phyloP scores from a whole-genome alignment of 2,329 filamentous ascomycete species.

The Fusarium hainanense region DNA sequence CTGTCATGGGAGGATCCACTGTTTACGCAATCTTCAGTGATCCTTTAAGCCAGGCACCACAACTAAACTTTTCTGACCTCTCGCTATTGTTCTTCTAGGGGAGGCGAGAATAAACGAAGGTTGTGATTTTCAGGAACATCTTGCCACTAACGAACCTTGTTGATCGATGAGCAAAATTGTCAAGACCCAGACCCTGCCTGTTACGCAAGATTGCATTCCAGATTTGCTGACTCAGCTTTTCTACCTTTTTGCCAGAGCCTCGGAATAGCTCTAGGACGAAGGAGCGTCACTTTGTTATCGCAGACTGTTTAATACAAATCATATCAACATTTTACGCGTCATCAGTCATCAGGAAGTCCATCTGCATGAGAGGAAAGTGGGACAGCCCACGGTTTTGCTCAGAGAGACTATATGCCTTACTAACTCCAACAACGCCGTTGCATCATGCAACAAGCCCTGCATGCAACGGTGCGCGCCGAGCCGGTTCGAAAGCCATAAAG shows the following conservation, averaged over 20 bases:
- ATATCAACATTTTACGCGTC: not conserved
- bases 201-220: conserved; percentile 15
- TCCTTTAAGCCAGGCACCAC: conserved; percentile 14
- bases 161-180: conserved; percentile 11
- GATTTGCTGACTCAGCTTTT: conserved; percentile 12
- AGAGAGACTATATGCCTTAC: conserved; percentile 45
- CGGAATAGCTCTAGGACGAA: not conserved
- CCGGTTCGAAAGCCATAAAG: conserved; percentile 42
- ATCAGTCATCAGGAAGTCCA: conserved; percentile 1
- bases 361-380: conserved; percentile 39
- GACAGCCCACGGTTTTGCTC: conserved; percentile 40
- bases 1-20: conserved; percentile 21
- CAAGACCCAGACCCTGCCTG: conserved; percentile 12
- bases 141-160: conserved; percentile 1
- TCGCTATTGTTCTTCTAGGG: not conserved
- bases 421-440: conserved; percentile 27
- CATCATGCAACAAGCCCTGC: conserved; percentile 13
- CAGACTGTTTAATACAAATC: not conserved
- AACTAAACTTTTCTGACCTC: conserved; percentile 11
- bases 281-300: not conserved
- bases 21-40: conserved; percentile 27
- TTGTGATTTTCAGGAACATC: conserved; percentile 25
- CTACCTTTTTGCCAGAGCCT: conserved; percentile 1
- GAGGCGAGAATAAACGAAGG: not conserved
- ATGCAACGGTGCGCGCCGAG: conserved; percentile 28